phyloP scores from a whole-genome alignment of 768 basidiomycete genomes.

The Phanerochaete carnosa region DNA sequence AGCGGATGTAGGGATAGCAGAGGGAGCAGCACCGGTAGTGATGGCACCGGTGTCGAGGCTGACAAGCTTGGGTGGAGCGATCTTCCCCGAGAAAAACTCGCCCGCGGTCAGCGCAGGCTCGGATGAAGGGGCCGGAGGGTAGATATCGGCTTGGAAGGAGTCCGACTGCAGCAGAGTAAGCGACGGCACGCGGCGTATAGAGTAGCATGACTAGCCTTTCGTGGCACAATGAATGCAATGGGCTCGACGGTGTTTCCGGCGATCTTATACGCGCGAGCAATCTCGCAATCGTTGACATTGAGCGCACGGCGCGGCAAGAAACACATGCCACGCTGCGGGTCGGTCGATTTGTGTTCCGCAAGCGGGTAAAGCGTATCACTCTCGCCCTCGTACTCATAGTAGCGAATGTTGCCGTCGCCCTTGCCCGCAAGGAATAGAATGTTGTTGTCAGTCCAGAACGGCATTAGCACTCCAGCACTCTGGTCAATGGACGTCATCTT shows the following conservation, averaged over 20 bases:
- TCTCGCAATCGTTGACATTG: constrained; percentile 89
- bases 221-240: constrained; percentile 92
- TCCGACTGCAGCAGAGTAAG: constrained; percentile 56
- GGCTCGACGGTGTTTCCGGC: constrained; percentile 74
- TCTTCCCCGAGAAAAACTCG: constrained; percentile 89
- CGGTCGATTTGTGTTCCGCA: constrained; percentile 82
- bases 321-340: constrained; percentile 96
- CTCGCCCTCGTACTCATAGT: constrained; percentile 91
- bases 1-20: constrained; percentile 21
- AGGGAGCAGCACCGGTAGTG: constrained; percentile 29
- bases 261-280: constrained; percentile 92
- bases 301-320: constrained; percentile 93
- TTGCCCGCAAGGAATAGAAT: constrained; percentile 66
- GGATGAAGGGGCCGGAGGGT: constrained; percentile 82
- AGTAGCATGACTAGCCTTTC: constrained; percentile 55
- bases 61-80: constrained; percentile 71
- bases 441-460: constrained; percentile 95
- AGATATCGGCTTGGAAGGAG: constrained; percentile 96
- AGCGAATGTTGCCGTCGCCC: constrained; percentile 97
- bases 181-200: neutral
- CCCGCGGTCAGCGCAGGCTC: constrained; percentile 78
- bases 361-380: constrained; percentile 74
- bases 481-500: constrained; percentile 85
- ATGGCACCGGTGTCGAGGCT: constrained; percentile 68
- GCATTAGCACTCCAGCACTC: constrained; percentile 92